phyloP scores from a whole-genome alignment of 495 filamentous ascomycete genomes.

The Trichoderma gamsii region DNA sequence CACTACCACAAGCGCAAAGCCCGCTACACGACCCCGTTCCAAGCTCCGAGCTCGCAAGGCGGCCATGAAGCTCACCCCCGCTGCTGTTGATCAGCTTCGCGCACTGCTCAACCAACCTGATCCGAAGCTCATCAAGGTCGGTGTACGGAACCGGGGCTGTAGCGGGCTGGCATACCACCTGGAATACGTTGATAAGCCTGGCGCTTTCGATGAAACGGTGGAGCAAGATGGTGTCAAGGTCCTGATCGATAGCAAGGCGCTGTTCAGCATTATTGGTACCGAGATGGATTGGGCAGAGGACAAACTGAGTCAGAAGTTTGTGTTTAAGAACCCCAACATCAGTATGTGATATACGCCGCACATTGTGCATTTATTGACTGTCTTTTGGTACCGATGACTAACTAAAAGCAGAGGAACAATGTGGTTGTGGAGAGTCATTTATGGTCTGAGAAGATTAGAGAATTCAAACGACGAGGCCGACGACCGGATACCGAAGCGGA shows the following conservation, averaged over 20 bases:
- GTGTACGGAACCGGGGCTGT: conserved; percentile 92
- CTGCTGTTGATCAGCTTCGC: conserved; percentile 70
- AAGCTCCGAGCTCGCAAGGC: conserved; percentile 83
- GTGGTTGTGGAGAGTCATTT: conserved; percentile 95
- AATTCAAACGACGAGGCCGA: neutral
- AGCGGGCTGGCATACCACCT: conserved; percentile 93
- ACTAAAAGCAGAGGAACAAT: conserved; percentile 71
- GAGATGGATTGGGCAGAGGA: conserved; percentile 99
- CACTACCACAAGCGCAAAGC: conserved; percentile 62
- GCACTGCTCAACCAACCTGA: conserved; percentile 71
- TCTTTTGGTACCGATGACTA: neutral
- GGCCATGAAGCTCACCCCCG: conserved; percentile 75
- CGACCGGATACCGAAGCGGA: neutral
- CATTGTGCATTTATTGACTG: neutral
- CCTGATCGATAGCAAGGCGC: conserved; percentile 89
- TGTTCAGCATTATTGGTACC: conserved; percentile 96
- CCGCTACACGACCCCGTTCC: conserved; percentile 50
- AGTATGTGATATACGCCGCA: conserved; percentile 55
- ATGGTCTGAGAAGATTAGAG: conserved; percentile 54
- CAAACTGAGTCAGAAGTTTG: conserved; percentile 80
- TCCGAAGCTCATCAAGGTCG: conserved; percentile 87
- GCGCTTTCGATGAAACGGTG: conserved; percentile 81
- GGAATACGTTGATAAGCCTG: conserved; percentile 89
- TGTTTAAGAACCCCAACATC: conserved; percentile 96
- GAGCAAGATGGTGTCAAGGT: conserved; percentile 96